Percentiles rank a stretch among this genome's conserved stretches.
Evolutionary conservation across 768 basidiomycete species (phyloP).

Genomic region (Amanita rimosa): DNA sequence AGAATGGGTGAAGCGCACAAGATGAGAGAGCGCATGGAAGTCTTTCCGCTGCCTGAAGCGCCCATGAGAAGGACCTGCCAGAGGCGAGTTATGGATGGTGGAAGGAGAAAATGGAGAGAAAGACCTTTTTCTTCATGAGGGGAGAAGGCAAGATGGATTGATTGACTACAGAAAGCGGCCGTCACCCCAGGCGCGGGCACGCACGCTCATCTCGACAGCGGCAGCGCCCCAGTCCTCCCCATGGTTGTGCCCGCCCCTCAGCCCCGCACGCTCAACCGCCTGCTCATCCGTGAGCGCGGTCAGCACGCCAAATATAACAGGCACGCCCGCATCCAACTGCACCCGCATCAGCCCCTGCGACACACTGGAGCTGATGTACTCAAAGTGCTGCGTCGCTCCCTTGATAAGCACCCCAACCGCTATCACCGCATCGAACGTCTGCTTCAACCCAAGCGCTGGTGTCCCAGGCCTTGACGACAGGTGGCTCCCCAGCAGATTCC

Average conservation of each 20-base stretch:
- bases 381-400: slow-evolving; percentile 97
- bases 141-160: slow-evolving; percentile 8
- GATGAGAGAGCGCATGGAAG: slow-evolving; percentile 98
- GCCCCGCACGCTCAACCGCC: slow-evolving; percentile 87
- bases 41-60: slow-evolving; percentile 88
- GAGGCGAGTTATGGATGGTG: slow-evolving; percentile 10
- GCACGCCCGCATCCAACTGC: slow-evolving; percentile 86
- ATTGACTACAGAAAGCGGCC: slow-evolving; percentile 41
- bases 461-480: slow-evolving; percentile 39
- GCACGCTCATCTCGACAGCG: slow-evolving; percentile 86
- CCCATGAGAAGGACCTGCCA: slow-evolving; percentile 98
- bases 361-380: slow-evolving; percentile 94
- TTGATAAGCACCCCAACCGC: slow-evolving; percentile 98
- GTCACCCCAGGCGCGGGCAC: slow-evolving; percentile 52
- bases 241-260: slow-evolving; percentile 89
- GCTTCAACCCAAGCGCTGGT: slow-evolving; percentile 33
- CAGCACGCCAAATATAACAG: slow-evolving; percentile 94
- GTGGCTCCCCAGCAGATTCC: slow-evolving; percentile 40
- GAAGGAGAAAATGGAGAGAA: slow-evolving; percentile 7
- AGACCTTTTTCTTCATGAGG: slow-evolving; percentile 58
- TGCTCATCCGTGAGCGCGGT: slow-evolving; percentile 91
- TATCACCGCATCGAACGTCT: slow-evolving; percentile 90
- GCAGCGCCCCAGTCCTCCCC: slow-evolving; percentile 98
- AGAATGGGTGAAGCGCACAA: slow-evolving; percentile 51
- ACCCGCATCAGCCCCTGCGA: slow-evolving; percentile 91